Evolutionary conservation across 2,329 filamentous ascomycete species (phyloP).

Genomic region (Ambrosiella beaveri): DNA sequence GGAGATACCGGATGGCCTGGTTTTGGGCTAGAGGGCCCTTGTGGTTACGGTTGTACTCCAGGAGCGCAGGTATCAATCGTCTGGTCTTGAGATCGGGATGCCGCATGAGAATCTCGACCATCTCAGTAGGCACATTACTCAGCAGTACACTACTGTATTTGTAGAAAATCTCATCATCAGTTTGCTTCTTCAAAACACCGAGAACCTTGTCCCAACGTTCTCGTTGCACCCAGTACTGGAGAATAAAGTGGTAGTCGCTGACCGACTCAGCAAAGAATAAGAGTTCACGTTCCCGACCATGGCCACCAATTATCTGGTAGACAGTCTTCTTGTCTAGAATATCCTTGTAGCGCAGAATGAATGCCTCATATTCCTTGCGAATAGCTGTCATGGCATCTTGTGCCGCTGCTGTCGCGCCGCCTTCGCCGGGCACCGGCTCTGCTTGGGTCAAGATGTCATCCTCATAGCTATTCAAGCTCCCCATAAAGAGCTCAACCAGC

Average conservation of each 20-base stretch:
- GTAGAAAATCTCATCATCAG: slow-evolving; percentile 83
- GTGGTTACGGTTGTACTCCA: slow-evolving; percentile 78
- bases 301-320: slow-evolving; percentile 90
- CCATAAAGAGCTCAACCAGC: slow-evolving; percentile 94
- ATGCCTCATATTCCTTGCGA: slow-evolving; percentile 70
- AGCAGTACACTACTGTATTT: slow-evolving; percentile 95
- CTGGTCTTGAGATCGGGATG: slow-evolving; percentile 71
- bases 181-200: slow-evolving; percentile 81
- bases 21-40: slow-evolving; percentile 55
- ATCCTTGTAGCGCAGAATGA: slow-evolving; percentile 65
- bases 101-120: slow-evolving; percentile 91
- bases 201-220: slow-evolving; percentile 83
- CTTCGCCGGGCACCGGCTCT: slow-evolving; percentile 47
- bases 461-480: slow-evolving; percentile 84
- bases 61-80: slow-evolving; percentile 76
- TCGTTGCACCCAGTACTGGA: slow-evolving; percentile 93
- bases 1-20: slow-evolving; percentile 84
- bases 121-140: slow-evolving; percentile 65
- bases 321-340: slow-evolving; percentile 84
- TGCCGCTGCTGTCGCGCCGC: slow-evolving; percentile 51
- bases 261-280: slow-evolving; percentile 78
- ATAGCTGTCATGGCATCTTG: slow-evolving; percentile 53
- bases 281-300: slow-evolving; percentile 83
- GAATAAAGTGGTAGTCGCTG: slow-evolving; percentile 84
- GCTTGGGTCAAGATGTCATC: slow-evolving; percentile 84